These are phyloP conservation scores for Henckelia pumila DNA, from an alignment of 257 asterid species.

Conservation along the genomic window DNA sequence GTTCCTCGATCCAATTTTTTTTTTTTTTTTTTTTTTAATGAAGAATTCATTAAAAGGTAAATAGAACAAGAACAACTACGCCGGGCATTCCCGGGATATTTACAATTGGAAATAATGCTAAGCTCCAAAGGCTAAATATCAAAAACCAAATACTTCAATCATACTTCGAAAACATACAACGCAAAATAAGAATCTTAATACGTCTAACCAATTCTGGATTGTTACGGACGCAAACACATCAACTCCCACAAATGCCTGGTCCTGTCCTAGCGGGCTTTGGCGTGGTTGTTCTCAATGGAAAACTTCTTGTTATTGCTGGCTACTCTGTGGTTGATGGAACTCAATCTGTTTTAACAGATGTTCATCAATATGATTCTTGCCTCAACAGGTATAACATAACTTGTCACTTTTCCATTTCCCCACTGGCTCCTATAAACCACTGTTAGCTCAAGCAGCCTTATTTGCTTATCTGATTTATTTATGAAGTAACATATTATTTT, in stretches of 20 bases:
- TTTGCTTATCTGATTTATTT: slow-evolving; percentile 4
- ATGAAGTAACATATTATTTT: too few species aligned
- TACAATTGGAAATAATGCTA: too few species aligned
- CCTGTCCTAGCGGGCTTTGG: slow-evolving; percentile 57
- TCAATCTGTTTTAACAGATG: slow-evolving; percentile 53
- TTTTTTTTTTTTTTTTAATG: too few species aligned
- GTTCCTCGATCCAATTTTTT: slow-evolving; percentile 62
- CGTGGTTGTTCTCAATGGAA: slow-evolving; percentile 62
- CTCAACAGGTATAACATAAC: slow-evolving; percentile 57
- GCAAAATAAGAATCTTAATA: too few species aligned
- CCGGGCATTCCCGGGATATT: too few species aligned
- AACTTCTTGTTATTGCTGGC: slow-evolving; percentile 76
- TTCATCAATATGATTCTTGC: slow-evolving; percentile 74
- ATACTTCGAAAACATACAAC: too few species aligned
- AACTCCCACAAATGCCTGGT: slow-evolving; percentile 70
- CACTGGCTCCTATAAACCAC: background rate
- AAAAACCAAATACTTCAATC: too few species aligned
- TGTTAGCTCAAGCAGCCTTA: background rate
- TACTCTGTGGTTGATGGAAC: slow-evolving; percentile 40
- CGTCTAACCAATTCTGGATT: too few species aligned
- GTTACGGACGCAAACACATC: slow-evolving; percentile 49
- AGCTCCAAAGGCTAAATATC: too few species aligned
- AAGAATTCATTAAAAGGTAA: too few species aligned
- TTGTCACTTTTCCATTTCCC: background rate
- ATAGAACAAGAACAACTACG: too few species aligned